Conservation (phyloP, 345 rosid genomes). For the Linum usitatissimum region DNA sequence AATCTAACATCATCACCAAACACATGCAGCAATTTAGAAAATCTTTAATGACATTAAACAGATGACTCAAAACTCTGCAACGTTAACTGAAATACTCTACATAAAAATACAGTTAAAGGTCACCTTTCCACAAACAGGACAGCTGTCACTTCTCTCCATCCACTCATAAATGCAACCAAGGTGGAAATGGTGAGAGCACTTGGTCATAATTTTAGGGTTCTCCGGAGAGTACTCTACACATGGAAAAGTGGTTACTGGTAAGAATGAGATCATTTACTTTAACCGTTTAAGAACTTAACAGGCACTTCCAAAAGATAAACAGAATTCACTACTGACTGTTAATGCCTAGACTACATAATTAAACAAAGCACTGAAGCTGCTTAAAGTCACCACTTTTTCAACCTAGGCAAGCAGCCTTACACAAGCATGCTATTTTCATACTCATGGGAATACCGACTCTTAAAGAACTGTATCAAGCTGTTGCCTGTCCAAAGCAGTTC, state of each 20-base stretch:
- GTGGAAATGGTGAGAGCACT: slow-evolving; percentile 92
- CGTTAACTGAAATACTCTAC: not conserved
- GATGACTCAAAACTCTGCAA: too few relatives aligned
- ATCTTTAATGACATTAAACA: too few relatives aligned
- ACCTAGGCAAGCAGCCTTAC: too few relatives aligned
- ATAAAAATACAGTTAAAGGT: not conserved
- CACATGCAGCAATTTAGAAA: too few relatives aligned
- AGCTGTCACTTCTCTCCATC: slow-evolving; percentile 98
- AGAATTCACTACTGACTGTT: not conserved
- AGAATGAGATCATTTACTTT: not conserved
- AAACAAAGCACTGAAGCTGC: not conserved
- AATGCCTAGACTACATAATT: not conserved
- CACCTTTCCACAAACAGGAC: slow-evolving; percentile 99
- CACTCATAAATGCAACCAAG: slow-evolving; percentile 98
- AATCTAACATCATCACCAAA: too few relatives aligned
- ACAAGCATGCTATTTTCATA: too few relatives aligned
- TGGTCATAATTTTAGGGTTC: slow-evolving; percentile 84
- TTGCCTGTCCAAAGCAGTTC: too few relatives aligned
- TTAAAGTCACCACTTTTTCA: not conserved
- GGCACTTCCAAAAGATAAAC: slow-evolving; percentile 7
- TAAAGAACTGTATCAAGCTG: too few relatives aligned
- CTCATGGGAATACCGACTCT: too few relatives aligned
- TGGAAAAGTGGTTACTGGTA: slow-evolving; percentile 2
- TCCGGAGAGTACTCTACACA: slow-evolving; percentile 84
- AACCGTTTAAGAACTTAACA: not conserved